These are phyloP conservation scores for Cucurbita pepo DNA, from an alignment of 306 rosid species.

Conservation along the genomic window DNA sequence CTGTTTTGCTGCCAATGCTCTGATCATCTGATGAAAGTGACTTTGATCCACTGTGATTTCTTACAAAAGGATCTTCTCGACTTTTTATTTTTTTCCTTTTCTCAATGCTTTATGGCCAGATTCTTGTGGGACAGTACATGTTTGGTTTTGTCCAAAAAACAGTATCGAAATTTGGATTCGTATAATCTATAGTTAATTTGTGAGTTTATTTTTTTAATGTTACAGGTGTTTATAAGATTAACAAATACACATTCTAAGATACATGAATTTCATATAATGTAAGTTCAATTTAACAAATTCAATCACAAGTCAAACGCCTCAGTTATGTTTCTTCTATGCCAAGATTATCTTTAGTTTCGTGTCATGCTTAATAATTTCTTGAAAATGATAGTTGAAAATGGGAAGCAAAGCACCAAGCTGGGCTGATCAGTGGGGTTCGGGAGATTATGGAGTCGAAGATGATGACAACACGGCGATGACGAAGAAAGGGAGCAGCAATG, in stretches of 20 bases:
- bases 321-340: neutral
- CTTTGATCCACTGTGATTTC: no score
- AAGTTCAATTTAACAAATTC: no score
- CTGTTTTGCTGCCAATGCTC: neutral
- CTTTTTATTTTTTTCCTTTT: neutral
- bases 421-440: slow-evolving; percentile 65
- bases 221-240: neutral
- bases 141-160: neutral
- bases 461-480: slow-evolving; percentile 3
- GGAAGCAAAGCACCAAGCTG: slow-evolving; percentile 70
- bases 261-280: neutral
- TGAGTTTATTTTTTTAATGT: neutral
- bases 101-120: neutral
- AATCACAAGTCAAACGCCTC: no score
- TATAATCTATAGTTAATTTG: neutral
- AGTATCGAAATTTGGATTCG: neutral
- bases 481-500: slow-evolving; percentile 25
- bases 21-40: no score
- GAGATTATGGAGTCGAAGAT: slow-evolving; percentile 17
- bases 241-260: neutral
- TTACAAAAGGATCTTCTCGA: no score
- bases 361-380: no score
- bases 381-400: slow-evolving; percentile 16
- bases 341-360: no score
- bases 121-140: neutral